Base-by-base conservation (phyloP, 345 rosid genomes). In the Salix exigua region DNA sequence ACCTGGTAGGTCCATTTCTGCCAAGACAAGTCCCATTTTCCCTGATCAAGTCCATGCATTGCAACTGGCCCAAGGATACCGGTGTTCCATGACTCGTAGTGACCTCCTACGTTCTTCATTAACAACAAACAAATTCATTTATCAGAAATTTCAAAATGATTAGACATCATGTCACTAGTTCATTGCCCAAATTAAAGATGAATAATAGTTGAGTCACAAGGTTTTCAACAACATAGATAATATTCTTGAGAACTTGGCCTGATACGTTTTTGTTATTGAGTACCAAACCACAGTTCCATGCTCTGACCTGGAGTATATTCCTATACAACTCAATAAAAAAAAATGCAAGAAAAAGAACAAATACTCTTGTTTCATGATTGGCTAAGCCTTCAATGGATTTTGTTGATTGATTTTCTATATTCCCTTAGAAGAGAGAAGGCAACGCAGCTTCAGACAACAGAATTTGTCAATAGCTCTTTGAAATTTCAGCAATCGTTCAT, bases 1-100 rank as follows among this genome's bases (percentile, higher is more conserved):
- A 94, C 98, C 97, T 94, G 98, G 68, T 96, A 96, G 33, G 98
- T 96, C 98, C 99, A 96, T 70, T 91, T 92, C 78, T 92, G 94
- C 97, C 97, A 87, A 72, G 99, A 90, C 71, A 96, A 81, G 83
- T 94, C 98, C 89, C 85, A 81, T 85, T 94, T 94, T 71, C 97
- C 99, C 78, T 89, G 92, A 75, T 88, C 87, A 77, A 92, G 92
- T 48, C 99, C 98, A 63, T 88, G 97, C 66, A 96, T 78, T 79
- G 94, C 99, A 63, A 96, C 99, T 12, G 99, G 97, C 64, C 98
- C 98, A 5, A 90, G 89, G 88, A 96, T 92, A 78, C 98, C 99
- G 0, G 97, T 94, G 75, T 86, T 90, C 98, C 98, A 94, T 58
- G 94, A 81, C 92, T 96, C 99, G 14, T 82, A 96, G 76, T 94